Percentiles rank a stretch among this genome's conserved stretches.
These are phyloP conservation scores for Syzygium syzygioides DNA, from an alignment of 441 rosid genomes.

Conservation along the genomic window DNA sequence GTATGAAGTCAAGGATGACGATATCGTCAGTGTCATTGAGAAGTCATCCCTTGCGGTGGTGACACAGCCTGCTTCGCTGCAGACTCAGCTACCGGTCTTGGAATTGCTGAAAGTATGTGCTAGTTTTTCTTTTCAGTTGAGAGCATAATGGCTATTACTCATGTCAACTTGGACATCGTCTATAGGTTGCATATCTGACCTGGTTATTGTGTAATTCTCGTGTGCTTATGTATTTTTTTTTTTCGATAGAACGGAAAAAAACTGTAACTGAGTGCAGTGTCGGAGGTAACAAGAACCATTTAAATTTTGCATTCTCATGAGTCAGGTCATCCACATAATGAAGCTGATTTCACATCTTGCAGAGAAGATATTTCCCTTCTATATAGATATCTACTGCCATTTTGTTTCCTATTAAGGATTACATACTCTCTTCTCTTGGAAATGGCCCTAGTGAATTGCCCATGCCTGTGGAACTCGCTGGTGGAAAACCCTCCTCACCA, in stretches of 20 bases:
- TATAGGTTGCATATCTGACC: background rate
- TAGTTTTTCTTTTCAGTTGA: conserved; percentile 1
- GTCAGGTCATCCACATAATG: background rate
- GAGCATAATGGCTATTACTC: background rate
- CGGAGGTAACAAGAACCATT: background rate
- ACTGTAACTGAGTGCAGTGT: background rate
- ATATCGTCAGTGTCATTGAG: conserved; percentile 56
- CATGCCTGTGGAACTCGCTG: background rate
- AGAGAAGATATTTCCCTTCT: background rate
- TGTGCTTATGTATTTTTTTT: background rate
- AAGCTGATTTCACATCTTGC: background rate
- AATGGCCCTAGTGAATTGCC: background rate
- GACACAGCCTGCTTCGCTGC: conserved; percentile 53
- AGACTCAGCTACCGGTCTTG: conserved; percentile 78
- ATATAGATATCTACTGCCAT: background rate
- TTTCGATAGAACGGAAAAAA: background rate
- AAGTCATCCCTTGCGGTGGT: conserved; percentile 37
- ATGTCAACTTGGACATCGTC: background rate
- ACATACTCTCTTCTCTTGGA: background rate
- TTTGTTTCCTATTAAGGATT: background rate
- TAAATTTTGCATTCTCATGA: background rate
- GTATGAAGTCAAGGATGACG: conserved; percentile 85
- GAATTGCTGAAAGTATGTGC: conserved; percentile 81
- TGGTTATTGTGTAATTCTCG: background rate
- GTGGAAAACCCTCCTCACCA: background rate